phyloP scores from a whole-genome alignment of 805 yeast species.

The Yamadazyma scolyti region DNA sequence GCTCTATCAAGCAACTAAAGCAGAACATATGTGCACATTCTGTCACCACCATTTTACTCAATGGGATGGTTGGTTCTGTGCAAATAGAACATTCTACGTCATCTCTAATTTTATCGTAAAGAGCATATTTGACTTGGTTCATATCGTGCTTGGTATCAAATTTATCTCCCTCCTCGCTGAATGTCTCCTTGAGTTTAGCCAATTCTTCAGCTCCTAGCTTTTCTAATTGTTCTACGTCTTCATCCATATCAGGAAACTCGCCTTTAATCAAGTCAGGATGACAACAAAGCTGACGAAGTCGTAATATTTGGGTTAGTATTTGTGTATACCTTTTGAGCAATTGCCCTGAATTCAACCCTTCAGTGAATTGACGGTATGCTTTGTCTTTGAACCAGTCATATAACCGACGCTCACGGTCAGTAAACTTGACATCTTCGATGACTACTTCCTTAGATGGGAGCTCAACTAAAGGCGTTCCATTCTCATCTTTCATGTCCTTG shows the following conservation, averaged over 20 bases:
- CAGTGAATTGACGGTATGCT: conserved; percentile 61
- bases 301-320: conserved; percentile 74
- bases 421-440: conserved; percentile 64
- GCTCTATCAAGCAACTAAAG: conserved; percentile 65
- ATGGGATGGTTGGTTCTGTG: conserved; percentile 59
- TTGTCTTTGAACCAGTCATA: conserved; percentile 66
- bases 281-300: conserved; percentile 87
- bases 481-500: conserved; percentile 69
- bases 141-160: conserved; percentile 19
- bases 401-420: conserved; percentile 58
- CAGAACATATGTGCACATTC: conserved; percentile 85
- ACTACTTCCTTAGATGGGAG: conserved; percentile 74
- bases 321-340: conserved; percentile 70
- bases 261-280: conserved; percentile 66
- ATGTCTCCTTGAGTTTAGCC: conserved; percentile 9
- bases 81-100: conserved; percentile 82
- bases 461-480: conserved; percentile 71
- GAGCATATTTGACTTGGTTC: conserved; percentile 20
- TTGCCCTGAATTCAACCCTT: conserved; percentile 61
- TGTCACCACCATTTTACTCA: conserved; percentile 55
- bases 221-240: conserved; percentile 14
- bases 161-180: conserved; percentile 5
- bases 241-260: conserved; percentile 49
- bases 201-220: conserved; percentile 5
- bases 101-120: conserved; percentile 23